phyloP scores from a whole-genome alignment of 768 basidiomycete species.

The Leucocoprinus leucothites region DNA sequence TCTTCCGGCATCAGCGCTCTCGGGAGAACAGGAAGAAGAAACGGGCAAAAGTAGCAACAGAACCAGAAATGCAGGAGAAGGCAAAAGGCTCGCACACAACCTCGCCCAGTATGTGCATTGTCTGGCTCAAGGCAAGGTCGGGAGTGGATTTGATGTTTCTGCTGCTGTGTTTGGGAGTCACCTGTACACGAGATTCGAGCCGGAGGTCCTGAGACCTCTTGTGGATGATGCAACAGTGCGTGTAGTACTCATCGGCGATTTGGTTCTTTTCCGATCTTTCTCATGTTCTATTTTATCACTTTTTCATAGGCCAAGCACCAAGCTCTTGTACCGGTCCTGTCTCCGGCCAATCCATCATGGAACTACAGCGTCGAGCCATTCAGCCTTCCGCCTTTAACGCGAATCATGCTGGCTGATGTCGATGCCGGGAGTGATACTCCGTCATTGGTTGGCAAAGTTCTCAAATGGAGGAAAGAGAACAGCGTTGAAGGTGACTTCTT shows the following conservation, averaged over 20 bases:
- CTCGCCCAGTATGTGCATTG: conserved; percentile 94
- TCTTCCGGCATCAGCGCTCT: conserved; percentile 50
- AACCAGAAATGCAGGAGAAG: neutral
- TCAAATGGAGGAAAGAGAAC: conserved; percentile 81
- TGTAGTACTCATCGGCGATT: conserved; percentile 7
- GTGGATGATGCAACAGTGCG: conserved; percentile 56
- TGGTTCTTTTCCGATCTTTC: conserved; percentile 1
- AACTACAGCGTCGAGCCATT: conserved; percentile 68
- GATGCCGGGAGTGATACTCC: conserved; percentile 97
- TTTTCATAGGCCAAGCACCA: conserved; percentile 19
- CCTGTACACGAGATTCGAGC: conserved; percentile 84
- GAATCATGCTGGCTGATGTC: conserved; percentile 91
- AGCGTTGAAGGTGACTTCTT: conserved; percentile 44
- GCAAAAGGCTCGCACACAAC: conserved; percentile 75
- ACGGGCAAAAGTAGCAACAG: no score
- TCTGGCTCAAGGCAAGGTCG: conserved; percentile 96
- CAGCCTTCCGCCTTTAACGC: conserved; percentile 77
- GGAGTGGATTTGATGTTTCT: conserved; percentile 95
- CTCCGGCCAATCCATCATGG: conserved; percentile 70
- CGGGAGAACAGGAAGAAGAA: conserved; percentile 36
- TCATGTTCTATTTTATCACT: neutral
- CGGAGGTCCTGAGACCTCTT: conserved; percentile 59
- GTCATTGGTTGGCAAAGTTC: conserved; percentile 85
- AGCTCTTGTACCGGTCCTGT: conserved; percentile 49
- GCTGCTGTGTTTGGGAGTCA: conserved; percentile 95